Evolutionary conservation across 2,329 filamentous ascomycete species (phyloP), one percentile per base, ranked within the genome.

Genomic region (Colletotrichum sp.): DNA sequence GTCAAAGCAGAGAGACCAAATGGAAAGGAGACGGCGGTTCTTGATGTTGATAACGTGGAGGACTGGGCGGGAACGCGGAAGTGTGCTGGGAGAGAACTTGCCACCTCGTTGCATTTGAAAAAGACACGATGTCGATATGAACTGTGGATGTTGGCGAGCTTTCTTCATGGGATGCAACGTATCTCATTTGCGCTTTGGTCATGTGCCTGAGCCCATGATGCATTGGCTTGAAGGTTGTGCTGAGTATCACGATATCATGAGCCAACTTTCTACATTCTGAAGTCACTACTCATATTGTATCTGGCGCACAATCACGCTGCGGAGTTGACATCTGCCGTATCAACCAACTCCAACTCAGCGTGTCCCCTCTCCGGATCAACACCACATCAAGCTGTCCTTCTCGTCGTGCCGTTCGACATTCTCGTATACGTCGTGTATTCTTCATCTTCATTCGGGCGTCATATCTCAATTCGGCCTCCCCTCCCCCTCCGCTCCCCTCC

Each of bases 261-360:
- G 4, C 5, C 4, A 8, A 21, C n/a, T 52, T 44, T 12, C n/a
- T 21, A 5, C 13, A 0, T 21, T 1, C 44, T 5, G 4, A 13
- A 21, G 44, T n/a, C n/a, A 21, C 10, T 0, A 3, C 1, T 21
- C 44, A 21, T 0, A 12, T 1, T 49, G 44, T 2, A 21, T 49
- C 44, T 5, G n/a, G 4, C n/a, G n/a, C 44, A 1, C 3, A 13
- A 1, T 52, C 10, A 52, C n/a, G 2, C n/a, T 6, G 0, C 1
- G 0, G 39, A 49, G 1, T 10, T 0, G 44, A 21, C 0, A 9
- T 52, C 18, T 7, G 39, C 3, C n/a, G 10, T 52, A 52, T 21
- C 6, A 52, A 21, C n/a, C n/a, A 49, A 21, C 44, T 49, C 2
- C 3, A 49, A 10, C 39, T 49, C 18, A 49, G 44, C 3, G 4